Conservation (phyloP, 176 grass and related monocot species). For the Tuctoria greenei region DNA sequence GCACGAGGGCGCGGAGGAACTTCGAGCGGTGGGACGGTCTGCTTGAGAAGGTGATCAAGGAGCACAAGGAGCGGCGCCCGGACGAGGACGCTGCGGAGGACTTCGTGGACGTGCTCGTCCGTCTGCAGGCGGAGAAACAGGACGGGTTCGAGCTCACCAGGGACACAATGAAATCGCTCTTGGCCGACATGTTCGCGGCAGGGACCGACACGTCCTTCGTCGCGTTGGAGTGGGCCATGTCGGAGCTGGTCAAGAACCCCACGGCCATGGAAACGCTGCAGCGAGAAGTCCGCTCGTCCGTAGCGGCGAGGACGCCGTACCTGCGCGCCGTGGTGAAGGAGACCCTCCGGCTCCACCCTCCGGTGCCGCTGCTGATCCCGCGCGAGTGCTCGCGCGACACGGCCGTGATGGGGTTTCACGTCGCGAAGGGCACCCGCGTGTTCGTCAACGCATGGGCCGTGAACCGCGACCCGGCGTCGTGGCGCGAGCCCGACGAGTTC, state of each 20-base stretch:
- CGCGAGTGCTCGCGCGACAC: conserved; percentile 41
- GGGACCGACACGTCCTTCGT: conserved; percentile 46
- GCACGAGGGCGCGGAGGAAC: conserved; percentile 31
- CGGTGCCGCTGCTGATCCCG: conserved; percentile 50
- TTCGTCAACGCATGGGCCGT: conserved; percentile 66
- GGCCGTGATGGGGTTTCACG: conserved; percentile 39
- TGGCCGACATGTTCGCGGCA: conserved; percentile 54
- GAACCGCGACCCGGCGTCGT: conserved; percentile 41
- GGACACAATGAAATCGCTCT: conserved; percentile 44
- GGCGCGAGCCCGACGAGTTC: conserved; percentile 48
- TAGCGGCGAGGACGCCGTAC: conserved; percentile 24
- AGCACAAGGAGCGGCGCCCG: background rate
- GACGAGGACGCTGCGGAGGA: conserved; percentile 10
- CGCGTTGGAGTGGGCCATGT: conserved; percentile 54
- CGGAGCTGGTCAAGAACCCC: conserved; percentile 49
- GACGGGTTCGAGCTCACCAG: conserved; percentile 35
- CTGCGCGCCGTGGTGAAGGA: too few species aligned
- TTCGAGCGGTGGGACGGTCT: conserved; percentile 41
- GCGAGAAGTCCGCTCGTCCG: conserved; percentile 22
- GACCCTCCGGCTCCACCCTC: too few species aligned
- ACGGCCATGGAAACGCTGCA: conserved; percentile 36
- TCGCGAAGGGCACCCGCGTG: conserved; percentile 46
- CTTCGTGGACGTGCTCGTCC: conserved; percentile 55
- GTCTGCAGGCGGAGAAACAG: conserved; percentile 5
- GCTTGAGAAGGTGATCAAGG: conserved; percentile 37